phyloP scores from a whole-genome alignment of 805 yeast genomes.

The Ogataea ramenticola region DNA sequence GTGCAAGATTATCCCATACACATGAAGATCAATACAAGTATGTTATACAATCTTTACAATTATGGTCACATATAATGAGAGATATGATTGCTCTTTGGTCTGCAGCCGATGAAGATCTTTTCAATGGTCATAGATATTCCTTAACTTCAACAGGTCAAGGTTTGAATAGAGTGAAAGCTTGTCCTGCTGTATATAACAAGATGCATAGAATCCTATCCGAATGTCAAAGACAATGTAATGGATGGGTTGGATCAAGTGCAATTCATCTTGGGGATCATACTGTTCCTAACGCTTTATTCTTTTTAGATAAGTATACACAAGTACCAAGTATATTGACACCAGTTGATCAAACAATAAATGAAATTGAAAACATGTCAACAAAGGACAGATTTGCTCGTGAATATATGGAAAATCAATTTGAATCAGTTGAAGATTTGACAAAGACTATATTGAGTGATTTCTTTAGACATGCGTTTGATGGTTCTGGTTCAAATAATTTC shows the following conservation, averaged over 20 bases:
- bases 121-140: slow-evolving; percentile 47
- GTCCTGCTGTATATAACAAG: slow-evolving; percentile 60
- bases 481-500: slow-evolving; percentile 79
- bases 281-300: slow-evolving; percentile 76
- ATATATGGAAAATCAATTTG: slow-evolving; percentile 55
- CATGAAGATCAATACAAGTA: slow-evolving; percentile 69
- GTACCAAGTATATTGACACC: slow-evolving; percentile 75
- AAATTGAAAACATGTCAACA: slow-evolving; percentile 44
- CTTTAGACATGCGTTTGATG: slow-evolving; percentile 59
- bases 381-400: slow-evolving; percentile 37
- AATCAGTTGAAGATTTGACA: slow-evolving; percentile 45
- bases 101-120: slow-evolving; percentile 65
- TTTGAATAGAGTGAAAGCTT: slow-evolving; percentile 64
- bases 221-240: slow-evolving; percentile 53
- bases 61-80: slow-evolving; percentile 73
- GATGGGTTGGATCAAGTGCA: slow-evolving; percentile 77
- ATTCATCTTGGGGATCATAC: slow-evolving; percentile 80
- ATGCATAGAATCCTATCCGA: slow-evolving; percentile 66
- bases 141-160: slow-evolving; percentile 77
- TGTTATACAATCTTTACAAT: slow-evolving; percentile 63
- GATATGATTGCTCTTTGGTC: slow-evolving; percentile 77
- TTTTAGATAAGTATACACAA: slow-evolving; percentile 72
- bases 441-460: slow-evolving; percentile 41
- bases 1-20: slow-evolving; percentile 67
- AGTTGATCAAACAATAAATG: slow-evolving; percentile 49